Evolutionary conservation across 139 green algal genomes (phyloP).

Genomic region (Chlorella sp.): DNA sequence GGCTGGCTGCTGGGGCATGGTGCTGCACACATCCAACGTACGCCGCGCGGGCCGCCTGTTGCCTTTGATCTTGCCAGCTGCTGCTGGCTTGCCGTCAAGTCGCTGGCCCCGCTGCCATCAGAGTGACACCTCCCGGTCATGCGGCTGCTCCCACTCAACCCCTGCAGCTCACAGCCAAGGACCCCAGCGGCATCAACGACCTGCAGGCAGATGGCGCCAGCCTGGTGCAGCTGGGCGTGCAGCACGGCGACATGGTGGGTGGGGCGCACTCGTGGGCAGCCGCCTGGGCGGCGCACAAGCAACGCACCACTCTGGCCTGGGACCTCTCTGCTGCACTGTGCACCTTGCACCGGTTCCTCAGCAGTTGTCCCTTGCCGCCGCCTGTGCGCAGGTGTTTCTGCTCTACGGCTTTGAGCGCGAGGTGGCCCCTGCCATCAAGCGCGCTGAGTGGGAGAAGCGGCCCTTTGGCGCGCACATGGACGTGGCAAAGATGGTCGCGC

Average conservation of each 20-base stretch:
- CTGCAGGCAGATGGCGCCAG: constrained; percentile 27
- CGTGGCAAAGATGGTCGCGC: constrained; percentile 84
- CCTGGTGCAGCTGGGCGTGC: constrained; percentile 54
- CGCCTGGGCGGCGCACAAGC: no score
- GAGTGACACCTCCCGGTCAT: no score
- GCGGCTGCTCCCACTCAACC: background rate
- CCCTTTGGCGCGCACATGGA: constrained; percentile 78
- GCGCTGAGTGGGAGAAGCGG: constrained; percentile 49
- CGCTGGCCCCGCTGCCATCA: background rate
- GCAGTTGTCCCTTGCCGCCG: no score
- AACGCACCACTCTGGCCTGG: no score
- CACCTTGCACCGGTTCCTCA: no score
- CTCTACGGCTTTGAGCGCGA: constrained; percentile 73
- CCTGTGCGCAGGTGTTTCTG: constrained; percentile 64
- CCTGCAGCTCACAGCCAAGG: constrained; percentile 51
- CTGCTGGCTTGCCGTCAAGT: background rate
- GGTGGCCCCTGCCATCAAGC: constrained; percentile 60
- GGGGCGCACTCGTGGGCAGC: background rate
- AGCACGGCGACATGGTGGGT: constrained; percentile 70
- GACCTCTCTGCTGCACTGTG: no score
- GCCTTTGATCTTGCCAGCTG: background rate
- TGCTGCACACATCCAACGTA: background rate
- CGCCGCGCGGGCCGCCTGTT: background rate
- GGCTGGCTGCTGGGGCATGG: background rate
- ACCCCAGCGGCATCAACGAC: constrained; percentile 48